Conservation (phyloP, 2,329 filamentous ascomycete species). For the Botryotinia calthae region DNA sequence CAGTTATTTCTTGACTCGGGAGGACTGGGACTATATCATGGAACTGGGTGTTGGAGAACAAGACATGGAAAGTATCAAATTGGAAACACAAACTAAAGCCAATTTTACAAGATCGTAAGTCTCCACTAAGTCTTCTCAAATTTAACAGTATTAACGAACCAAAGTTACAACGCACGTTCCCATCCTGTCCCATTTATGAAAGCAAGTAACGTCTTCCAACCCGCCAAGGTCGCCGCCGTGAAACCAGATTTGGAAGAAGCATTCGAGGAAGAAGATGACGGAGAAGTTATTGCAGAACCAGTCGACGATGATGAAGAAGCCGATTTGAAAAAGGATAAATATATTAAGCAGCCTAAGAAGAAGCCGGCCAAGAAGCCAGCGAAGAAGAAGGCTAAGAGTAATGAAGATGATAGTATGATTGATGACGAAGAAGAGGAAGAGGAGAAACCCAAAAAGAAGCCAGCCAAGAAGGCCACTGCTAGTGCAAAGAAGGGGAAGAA, state of each 20-base stretch:
- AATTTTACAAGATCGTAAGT: constrained; percentile 85
- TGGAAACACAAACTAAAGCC: constrained; percentile 82
- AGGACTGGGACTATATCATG: constrained; percentile 90
- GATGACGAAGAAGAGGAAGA: constrained; percentile 28
- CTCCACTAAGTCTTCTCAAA: not conserved
- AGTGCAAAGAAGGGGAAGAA: constrained; percentile 32
- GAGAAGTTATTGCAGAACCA: constrained; percentile 56
- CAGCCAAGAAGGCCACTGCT: constrained; percentile 22
- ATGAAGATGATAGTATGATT: constrained; percentile 29
- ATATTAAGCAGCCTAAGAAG: constrained; percentile 88
- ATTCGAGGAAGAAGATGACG: constrained; percentile 84
- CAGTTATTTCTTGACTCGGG: constrained; percentile 89
- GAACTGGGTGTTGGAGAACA: constrained; percentile 88
- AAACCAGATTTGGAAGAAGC: constrained; percentile 95
- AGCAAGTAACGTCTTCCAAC: constrained; percentile 70
- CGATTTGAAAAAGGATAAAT: constrained; percentile 94
- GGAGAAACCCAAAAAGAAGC: constrained; percentile 34
- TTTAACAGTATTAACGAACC: not conserved
- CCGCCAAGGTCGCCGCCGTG: constrained; percentile 69
- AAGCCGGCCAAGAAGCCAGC: constrained; percentile 49
- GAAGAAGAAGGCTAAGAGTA: constrained; percentile 36
- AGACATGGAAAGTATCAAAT: constrained; percentile 69
- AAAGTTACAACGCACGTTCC: constrained; percentile 77
- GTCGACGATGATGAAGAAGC: constrained; percentile 66
- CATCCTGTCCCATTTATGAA: constrained; percentile 98